Conservation (phyloP, 495 filamentous ascomycete species). For the Barbatosphaeria neglecta region DNA sequence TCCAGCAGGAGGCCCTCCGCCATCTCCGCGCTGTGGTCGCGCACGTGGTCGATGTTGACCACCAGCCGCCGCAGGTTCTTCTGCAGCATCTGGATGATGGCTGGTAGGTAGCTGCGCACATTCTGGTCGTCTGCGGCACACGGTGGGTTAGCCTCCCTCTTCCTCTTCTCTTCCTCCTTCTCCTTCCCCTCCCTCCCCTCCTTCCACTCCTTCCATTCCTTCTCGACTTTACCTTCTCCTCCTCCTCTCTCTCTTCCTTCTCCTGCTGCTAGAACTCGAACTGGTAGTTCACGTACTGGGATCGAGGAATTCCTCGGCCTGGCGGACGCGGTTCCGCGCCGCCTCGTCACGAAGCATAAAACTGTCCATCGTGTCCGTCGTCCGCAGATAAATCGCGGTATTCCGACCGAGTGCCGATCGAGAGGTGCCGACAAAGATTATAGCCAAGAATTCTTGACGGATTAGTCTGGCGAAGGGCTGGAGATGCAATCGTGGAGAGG, state of each 20-base stretch:
- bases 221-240: too few species aligned
- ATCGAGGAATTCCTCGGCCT: conserved; percentile 76
- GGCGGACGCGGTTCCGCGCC: conserved; percentile 65
- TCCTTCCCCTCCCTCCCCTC: too few species aligned
- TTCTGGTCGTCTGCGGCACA: conserved; percentile 36
- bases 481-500: too few species aligned
- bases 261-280: not conserved
- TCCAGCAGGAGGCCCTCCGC: conserved; percentile 77
- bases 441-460: too few species aligned
- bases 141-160: conserved; percentile 1
- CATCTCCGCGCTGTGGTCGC: conserved; percentile 77
- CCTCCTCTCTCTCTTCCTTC: too few species aligned
- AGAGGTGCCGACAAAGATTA: not conserved
- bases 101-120: conserved; percentile 68
- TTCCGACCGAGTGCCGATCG: not conserved
- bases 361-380: conserved; percentile 58
- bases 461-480: too few species aligned
- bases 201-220: too few species aligned
- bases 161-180: too few species aligned
- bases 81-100: conserved; percentile 88
- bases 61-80: conserved; percentile 63
- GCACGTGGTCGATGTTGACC: conserved; percentile 90
- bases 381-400: too few species aligned
- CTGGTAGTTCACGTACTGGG: conserved; percentile 46
- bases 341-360: conserved; percentile 70